Percentiles rank a stretch among this genome's conserved stretches.
These are phyloP conservation scores for Collybia sordida DNA, from an alignment of 768 basidiomycete genomes.

Conservation along the genomic window DNA sequence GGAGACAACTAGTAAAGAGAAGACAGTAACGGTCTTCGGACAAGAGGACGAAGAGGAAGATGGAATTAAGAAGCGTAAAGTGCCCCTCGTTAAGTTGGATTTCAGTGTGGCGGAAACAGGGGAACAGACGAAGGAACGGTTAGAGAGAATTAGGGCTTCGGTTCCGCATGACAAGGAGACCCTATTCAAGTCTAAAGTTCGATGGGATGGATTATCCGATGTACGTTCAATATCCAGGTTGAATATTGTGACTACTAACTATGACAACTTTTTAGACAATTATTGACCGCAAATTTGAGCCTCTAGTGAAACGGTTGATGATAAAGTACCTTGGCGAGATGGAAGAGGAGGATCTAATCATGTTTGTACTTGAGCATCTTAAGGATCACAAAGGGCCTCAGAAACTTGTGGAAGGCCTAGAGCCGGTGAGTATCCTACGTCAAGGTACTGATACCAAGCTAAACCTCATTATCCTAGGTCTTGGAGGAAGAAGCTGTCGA, in stretches of 20 bases:
- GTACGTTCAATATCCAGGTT: slow-evolving; percentile 41
- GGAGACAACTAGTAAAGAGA: slow-evolving; percentile 44
- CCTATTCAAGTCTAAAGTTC: slow-evolving; percentile 80
- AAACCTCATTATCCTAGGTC: slow-evolving; percentile 57
- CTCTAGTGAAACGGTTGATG: slow-evolving; percentile 81
- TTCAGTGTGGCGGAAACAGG: slow-evolving; percentile 79
- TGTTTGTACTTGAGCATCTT: slow-evolving; percentile 91
- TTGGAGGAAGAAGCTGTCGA: slow-evolving; percentile 89
- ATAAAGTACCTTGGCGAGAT: slow-evolving; percentile 87
- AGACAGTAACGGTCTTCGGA: slow-evolving; percentile 67
- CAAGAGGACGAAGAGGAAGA: slow-evolving; percentile 90
- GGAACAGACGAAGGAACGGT: slow-evolving; percentile 74
- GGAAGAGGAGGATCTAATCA: slow-evolving; percentile 91
- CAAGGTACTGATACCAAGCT: neutral
- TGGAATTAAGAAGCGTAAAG: slow-evolving; percentile 77
- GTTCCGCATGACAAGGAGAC: slow-evolving; percentile 79
- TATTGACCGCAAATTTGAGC: slow-evolving; percentile 85
- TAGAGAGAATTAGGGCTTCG: slow-evolving; percentile 73
- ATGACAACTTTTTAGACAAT: slow-evolving; percentile 46
- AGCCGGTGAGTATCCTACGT: slow-evolving; percentile 66
- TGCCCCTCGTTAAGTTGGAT: slow-evolving; percentile 87
- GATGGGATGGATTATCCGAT: slow-evolving; percentile 90
- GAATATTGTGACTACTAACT: neutral
- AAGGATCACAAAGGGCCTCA: slow-evolving; percentile 86
- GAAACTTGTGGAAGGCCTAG: slow-evolving; percentile 86